Conservation (phyloP, 2,329 filamentous ascomycete genomes). For the Eutypa lata region DNA sequence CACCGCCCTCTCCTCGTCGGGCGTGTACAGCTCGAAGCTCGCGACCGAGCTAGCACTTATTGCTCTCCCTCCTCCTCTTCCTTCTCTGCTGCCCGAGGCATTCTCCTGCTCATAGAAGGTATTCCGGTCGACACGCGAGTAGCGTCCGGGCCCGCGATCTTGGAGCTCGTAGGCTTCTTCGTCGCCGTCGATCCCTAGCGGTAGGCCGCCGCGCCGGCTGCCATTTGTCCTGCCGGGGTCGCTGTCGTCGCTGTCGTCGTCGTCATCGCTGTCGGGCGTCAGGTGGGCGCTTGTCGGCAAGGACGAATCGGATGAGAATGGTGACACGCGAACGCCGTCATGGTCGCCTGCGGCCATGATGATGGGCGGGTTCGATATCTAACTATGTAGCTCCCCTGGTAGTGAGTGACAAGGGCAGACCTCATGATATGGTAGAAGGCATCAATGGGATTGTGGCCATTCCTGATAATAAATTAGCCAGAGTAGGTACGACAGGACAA, state of each 20-base stretch:
- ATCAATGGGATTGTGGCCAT: too few species aligned
- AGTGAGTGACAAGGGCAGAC: too few species aligned
- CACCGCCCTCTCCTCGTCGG: slow-evolving; percentile 70
- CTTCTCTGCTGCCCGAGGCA: neutral
- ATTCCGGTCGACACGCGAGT: neutral
- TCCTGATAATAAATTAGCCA: too few species aligned
- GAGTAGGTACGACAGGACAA: too few species aligned
- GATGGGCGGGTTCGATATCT: neutral
- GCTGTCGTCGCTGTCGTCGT: neutral
- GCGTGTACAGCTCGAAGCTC: slow-evolving; percentile 38
- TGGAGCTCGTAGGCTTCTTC: slow-evolving; percentile 8
- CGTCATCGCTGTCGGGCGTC: slow-evolving; percentile 1
- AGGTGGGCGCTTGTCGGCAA: neutral
- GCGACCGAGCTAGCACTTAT: slow-evolving; percentile 17
- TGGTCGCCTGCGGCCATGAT: neutral
- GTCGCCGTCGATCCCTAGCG: neutral
- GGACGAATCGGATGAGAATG: neutral
- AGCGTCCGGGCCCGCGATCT: neutral
- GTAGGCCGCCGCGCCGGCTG: too few species aligned
- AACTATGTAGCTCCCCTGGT: too few species aligned
- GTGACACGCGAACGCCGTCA: neutral
- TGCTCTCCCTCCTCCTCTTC: slow-evolving; percentile 7
- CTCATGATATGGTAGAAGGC: too few species aligned
- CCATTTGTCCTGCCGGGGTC: neutral
- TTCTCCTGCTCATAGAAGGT: neutral